Base-by-base conservation (phyloP, 1,139 yeast genomes). In the Nakaseomyces delphensis region DNA sequence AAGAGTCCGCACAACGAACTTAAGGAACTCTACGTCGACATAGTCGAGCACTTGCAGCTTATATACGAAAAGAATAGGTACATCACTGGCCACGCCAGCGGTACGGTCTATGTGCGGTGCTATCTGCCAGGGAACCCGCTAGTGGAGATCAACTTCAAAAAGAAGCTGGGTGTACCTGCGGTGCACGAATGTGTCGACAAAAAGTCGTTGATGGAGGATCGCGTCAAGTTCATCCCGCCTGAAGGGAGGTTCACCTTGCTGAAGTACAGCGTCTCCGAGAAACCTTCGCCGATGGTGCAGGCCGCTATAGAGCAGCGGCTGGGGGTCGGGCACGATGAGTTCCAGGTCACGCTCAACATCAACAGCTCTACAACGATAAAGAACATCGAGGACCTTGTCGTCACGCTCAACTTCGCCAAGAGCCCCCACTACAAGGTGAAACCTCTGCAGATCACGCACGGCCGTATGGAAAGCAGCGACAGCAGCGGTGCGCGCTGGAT, bases 21-120 rank as follows among this genome's bases (percentile, higher is more conserved):
- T 50, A 84, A 86, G 59, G 96, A 87, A 62, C 72, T 87, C 64
- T 84, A 78, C 59, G 81, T 87, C 8, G 96, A 87, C 60, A 62
- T 87, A 4, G 65, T 70, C 4, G 96, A 86, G 58, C 66, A 71
- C 0, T 62, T 84, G 72, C 27, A 66, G 66, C 40, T 65, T 59
- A 9, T 61, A 61, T 20, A 45, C 49, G 38, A 51, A 42, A 40
- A 23, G 36, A 43, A 36, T 14, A 13, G 10, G 9, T 14, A 5
- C 31, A 11, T 31, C 23, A 11, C 23, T 15, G 83, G 86, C 1
- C 59, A 69, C n/a, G 76, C 85, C 3, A 69, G 71, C 36, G 97
- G 97, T 3, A 62, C 68, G 15, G 63, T 87, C 14, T 70, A 72
- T 40, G 74, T 85, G 48, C 71, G 78, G 2, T 77, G 87, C 11